phyloP scores from a whole-genome alignment of 2,329 filamentous ascomycete species.

The Orbilia blumenaviensis region DNA sequence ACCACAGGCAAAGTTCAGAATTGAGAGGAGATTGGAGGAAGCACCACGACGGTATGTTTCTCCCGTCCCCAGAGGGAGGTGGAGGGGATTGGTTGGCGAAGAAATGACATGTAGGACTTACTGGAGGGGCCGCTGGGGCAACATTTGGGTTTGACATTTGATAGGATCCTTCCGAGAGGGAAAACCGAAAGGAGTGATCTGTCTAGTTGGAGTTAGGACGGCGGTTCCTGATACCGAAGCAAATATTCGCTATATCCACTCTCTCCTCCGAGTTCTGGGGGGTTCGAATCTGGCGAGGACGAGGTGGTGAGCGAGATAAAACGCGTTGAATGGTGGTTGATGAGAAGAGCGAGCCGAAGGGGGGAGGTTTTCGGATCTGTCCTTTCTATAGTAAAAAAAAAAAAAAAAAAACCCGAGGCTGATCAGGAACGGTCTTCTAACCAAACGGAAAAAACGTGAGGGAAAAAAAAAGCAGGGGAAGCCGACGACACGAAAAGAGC shows the following conservation, averaged over 20 bases:
- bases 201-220: conserved; percentile 32
- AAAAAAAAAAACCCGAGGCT: conserved; percentile 30
- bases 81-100: conserved; percentile 22
- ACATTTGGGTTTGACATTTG: conserved; percentile 50
- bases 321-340: conserved; percentile 45
- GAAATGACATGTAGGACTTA: conserved; percentile 38
- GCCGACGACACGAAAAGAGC: conserved; percentile 24
- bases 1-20: background rate
- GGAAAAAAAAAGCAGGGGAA: conserved; percentile 6
- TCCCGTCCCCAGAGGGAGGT: conserved; percentile 28
- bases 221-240: conserved; percentile 24
- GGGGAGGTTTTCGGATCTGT: conserved; percentile 51
- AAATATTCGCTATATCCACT: conserved; percentile 28
- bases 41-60: conserved; percentile 17
- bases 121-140: conserved; percentile 52
- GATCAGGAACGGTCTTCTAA: conserved; percentile 31
- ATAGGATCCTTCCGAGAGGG: conserved; percentile 31
- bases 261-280: conserved; percentile 25
- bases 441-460: conserved; percentile 8
- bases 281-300: conserved; percentile 19
- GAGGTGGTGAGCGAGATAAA: conserved; percentile 49
- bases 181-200: conserved; percentile 51
- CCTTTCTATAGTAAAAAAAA: conserved; percentile 49
- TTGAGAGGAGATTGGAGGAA: background rate
- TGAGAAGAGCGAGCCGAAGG: conserved; percentile 24